phyloP scores from a whole-genome alignment of 768 basidiomycete genomes.

The Mycena latifolia region DNA sequence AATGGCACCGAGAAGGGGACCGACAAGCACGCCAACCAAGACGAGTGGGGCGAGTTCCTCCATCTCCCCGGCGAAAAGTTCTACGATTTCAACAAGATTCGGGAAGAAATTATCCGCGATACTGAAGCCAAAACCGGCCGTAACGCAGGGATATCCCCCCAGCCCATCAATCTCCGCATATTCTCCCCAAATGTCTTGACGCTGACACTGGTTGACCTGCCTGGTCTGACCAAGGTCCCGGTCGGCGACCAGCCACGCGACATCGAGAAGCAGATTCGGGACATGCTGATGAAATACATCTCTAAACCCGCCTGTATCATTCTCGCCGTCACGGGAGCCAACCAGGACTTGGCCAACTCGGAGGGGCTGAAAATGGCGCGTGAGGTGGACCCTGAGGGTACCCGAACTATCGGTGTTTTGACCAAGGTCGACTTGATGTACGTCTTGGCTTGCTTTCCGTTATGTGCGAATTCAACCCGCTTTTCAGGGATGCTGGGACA shows the following conservation, averaged over 20 bases:
- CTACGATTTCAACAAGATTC: slow-evolving; percentile 96
- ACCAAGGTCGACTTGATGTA: slow-evolving; percentile 99
- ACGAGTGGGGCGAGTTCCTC: slow-evolving; percentile 99
- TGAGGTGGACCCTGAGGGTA: slow-evolving; percentile 97
- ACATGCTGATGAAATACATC: slow-evolving; percentile 97
- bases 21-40: slow-evolving; percentile 86
- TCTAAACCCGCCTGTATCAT: slow-evolving; percentile 96
- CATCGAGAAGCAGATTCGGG: slow-evolving; percentile 97
- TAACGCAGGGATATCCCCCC: slow-evolving; percentile 97
- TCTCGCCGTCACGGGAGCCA: slow-evolving; percentile 95
- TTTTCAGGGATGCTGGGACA: slow-evolving; percentile 92
- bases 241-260: slow-evolving; percentile 97
- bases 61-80: slow-evolving; percentile 98
- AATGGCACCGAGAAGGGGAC: slow-evolving; percentile 60
- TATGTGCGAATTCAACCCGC: neutral
- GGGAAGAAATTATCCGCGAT: slow-evolving; percentile 95
- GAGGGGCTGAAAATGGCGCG: slow-evolving; percentile 97
- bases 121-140: slow-evolving; percentile 99
- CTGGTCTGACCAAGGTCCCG: slow-evolving; percentile 95
- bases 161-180: slow-evolving; percentile 97
- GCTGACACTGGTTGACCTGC: slow-evolving; percentile 96
- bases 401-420: slow-evolving; percentile 96
- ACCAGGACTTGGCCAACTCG: slow-evolving; percentile 98
- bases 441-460: slow-evolving; percentile 45
- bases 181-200: slow-evolving; percentile 98